Base-by-base conservation (phyloP, 768 basidiomycete genomes). In the Plicaturopsis crispa region DNA sequence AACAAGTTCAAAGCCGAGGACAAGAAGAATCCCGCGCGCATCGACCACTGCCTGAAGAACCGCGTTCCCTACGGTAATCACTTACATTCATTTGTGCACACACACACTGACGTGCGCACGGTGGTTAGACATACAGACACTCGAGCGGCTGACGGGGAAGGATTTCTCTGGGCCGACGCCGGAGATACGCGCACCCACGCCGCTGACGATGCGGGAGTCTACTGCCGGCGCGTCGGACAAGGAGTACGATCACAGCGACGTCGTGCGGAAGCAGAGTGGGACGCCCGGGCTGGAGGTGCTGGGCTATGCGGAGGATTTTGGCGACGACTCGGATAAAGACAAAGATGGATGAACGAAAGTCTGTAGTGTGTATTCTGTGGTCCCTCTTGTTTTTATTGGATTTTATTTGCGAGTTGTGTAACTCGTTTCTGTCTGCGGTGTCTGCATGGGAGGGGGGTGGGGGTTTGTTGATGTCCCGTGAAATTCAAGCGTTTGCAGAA, bases 1-100 rank as follows among this genome's bases (percentile, higher is more conserved):
- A 84, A 87, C 57, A 94, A 94, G 54, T 94, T 91, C 66, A 92
- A 88, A 50, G 71, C 79, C 0, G 92, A 94, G 56, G 90, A 92
- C 55, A 86, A 74, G 61, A 78, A 75, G 54, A 82, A 92, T 54
- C 70, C 78, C 20, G 71, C 69, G n/a, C 69, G 81, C 33, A 84
- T 94, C 40, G 82, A 79, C 43, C 67, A 74, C 44, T 84, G 79
- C 52, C 60, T 93, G n/a, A 76, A 76, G 42, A 79, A 84, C 49
- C 73, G 77, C 45, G 69, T 75, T 31, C 86, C 87, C 37, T 84
- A 86, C 45, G 85, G 85, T 86, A 49, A 47, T 75, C 63, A 7
- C 24, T 14, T 10, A 2, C 6, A 24, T 39, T 5, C 24, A 12
- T 8, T 36, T 18, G n/a, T 23, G 4, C 26, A 20, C 22, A 20